Conservation (phyloP, 352 stramenopile genomes). For the Pythium rhizo-oryzae region DNA sequence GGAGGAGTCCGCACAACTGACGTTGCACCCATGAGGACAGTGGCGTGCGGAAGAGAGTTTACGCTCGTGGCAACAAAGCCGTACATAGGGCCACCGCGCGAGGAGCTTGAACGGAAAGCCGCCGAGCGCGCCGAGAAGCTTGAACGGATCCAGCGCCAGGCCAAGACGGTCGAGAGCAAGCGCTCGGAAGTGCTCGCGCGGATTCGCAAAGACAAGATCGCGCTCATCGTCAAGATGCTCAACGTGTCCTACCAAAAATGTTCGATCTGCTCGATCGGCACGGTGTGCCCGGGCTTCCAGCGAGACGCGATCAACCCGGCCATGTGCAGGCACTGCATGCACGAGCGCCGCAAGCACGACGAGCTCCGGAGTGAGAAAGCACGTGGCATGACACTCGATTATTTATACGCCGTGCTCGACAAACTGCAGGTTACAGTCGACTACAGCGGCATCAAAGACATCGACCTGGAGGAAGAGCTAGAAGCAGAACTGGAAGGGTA, state of each 20-base stretch:
- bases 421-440: constrained; percentile 65
- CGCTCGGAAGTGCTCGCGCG: constrained; percentile 42
- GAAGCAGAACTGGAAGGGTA: constrained; percentile 48
- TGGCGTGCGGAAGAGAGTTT: constrained; percentile 92
- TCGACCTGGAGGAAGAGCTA: constrained; percentile 62
- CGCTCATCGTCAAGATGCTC: constrained; percentile 45
- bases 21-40: constrained; percentile 25
- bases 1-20: too few relatives aligned
- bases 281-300: constrained; percentile 77
- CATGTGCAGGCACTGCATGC: constrained; percentile 78
- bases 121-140: constrained; percentile 43
- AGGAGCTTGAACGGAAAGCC: constrained; percentile 58
- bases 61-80: constrained; percentile 92
- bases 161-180: constrained; percentile 47
- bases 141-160: constrained; percentile 53
- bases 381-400: constrained; percentile 40
- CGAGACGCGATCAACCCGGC: constrained; percentile 64
- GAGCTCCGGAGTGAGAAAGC: constrained; percentile 44
- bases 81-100: constrained; percentile 84
- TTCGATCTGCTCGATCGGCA: constrained; percentile 62
- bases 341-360: constrained; percentile 71
- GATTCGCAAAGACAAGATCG: constrained; percentile 51
- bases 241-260: constrained; percentile 70
- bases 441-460: constrained; percentile 51
- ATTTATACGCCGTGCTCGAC: constrained; percentile 47